These are phyloP conservation scores for Sedum album DNA, from an alignment of 164 flowering plant species.

Conservation along the genomic window DNA sequence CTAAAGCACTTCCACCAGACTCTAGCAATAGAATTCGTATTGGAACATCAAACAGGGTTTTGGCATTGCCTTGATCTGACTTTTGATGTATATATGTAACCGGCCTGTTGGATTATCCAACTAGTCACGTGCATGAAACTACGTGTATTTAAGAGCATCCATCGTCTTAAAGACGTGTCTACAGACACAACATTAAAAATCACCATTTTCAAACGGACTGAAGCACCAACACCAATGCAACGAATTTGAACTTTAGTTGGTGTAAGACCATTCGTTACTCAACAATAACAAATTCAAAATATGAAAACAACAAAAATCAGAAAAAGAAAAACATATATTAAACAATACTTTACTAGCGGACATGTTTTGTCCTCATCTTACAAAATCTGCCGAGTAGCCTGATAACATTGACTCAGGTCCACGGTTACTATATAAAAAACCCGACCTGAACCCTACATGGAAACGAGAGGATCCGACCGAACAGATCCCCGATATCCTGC, in stretches of 20 bases:
- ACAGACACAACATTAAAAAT: background rate
- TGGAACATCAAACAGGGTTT: background rate
- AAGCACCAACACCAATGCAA: background rate
- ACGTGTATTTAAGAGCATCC: slow-evolving; percentile 4
- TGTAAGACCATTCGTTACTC: background rate
- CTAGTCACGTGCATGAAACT: slow-evolving; percentile 2
- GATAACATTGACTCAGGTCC: background rate
- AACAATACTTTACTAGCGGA: background rate
- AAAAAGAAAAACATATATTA: background rate
- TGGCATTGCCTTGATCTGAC: background rate
- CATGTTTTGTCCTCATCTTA: background rate
- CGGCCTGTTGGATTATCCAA: background rate
- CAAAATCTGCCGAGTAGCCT: slow-evolving; percentile 4
- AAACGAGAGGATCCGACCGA: slow-evolving; percentile 44
- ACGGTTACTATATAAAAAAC: background rate
- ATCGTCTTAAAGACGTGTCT: background rate
- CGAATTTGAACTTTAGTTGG: background rate
- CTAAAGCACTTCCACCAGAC: background rate
- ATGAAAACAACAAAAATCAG: background rate
- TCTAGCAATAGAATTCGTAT: background rate
- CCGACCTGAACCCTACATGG: slow-evolving; percentile 12
- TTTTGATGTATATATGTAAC: background rate
- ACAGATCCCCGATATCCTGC: slow-evolving; percentile 66
- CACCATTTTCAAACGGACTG: background rate
- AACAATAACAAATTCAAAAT: background rate